Base-by-base conservation (phyloP, 345 rosid genomes). In the Lepidium sativum region DNA sequence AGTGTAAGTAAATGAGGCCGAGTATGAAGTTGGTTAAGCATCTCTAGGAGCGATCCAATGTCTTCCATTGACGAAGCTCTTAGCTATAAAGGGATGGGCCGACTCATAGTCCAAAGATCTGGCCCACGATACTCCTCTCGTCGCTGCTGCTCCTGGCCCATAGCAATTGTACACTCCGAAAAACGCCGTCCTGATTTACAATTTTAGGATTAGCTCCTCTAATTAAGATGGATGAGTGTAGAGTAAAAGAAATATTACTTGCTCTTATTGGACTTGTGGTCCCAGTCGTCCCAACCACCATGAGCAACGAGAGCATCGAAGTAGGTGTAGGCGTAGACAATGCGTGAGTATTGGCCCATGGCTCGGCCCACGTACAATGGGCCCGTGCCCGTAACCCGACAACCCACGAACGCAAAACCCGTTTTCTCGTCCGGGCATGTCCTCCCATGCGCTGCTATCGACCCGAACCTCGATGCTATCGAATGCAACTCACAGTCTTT, bases 201-300 rank as follows among this genome's bases (percentile, higher is more conserved):
- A n/a, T n/a, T n/a, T n/a, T n/a, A n/a, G n/a, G n/a, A n/a, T n/a
- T n/a, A n/a, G n/a, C n/a, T n/a, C n/a, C n/a, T n/a, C n/a, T n/a
- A n/a, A n/a, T n/a, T n/a, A n/a, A n/a, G n/a, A n/a, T n/a, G n/a
- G n/a, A n/a, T n/a, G n/a, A n/a, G 18, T 15, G n/a, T 10, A 12
- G 29, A 21, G 1, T 48, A 35, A 32, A 27, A 20, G n/a, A 54
- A 27, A 27, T 7, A 27, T 27, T 85, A 92, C 98, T 89, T 89
- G 80, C 82, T 92, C 70, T 92, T 85, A 77, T 92, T 89, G 76
- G 91, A 79, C 70, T 52, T 60, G 56, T 87, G 98, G 79, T 92
- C 96, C 98, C 97, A 92, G 45, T 89, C 97, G 33, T 92, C 98
- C 98, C 98, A 92, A 59, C 97, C 98, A 53, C 97, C 98, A 11